Evolutionary conservation across 2,329 filamentous ascomycete species (phyloP).

Genomic region (Arthrobotrys conoides): DNA sequence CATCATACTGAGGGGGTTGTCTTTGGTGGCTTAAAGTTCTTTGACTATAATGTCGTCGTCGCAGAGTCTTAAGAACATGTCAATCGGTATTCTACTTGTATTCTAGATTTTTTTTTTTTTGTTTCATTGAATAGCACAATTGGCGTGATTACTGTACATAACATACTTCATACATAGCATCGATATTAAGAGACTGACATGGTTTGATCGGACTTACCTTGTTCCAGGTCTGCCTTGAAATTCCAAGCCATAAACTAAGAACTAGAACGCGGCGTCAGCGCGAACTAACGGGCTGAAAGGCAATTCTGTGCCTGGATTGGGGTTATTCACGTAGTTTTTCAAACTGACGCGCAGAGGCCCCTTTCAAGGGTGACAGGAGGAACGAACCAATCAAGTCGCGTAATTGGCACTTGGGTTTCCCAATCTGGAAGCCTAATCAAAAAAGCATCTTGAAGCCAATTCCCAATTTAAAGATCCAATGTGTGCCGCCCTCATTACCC

Average conservation of each 20-base stretch:
- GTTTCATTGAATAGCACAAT: no score
- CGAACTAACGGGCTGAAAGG: conserved; percentile 38
- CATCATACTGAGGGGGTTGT: conserved; percentile 4
- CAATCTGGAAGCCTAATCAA: conserved; percentile 44
- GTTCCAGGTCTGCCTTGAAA: conserved; percentile 24
- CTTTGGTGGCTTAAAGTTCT: conserved; percentile 10
- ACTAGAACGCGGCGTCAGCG: conserved; percentile 32
- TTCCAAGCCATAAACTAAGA: not conserved
- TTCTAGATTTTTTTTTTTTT: not conserved
- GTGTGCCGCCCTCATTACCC: conserved; percentile 10
- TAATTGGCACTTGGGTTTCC: conserved; percentile 48
- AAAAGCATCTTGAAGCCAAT: conserved; percentile 16
- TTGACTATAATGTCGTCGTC: not conserved
- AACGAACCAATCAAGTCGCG: conserved; percentile 44
- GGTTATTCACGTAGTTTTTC: conserved; percentile 16
- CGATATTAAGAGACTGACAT: not conserved
- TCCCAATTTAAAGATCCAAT: conserved; percentile 27
- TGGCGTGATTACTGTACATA: not conserved
- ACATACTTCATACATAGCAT: not conserved
- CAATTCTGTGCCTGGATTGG: conserved; percentile 35
- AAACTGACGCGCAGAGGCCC: conserved; percentile 23
- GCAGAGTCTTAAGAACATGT: not conserved
- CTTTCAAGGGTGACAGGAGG: conserved; percentile 28
- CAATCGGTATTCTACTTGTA: not conserved
- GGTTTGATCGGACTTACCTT: conserved; percentile 5